Evolutionary conservation across 371 early-diverging fungal genomes (phyloP).

Genomic region (Basidiobolus meristosporus): DNA sequence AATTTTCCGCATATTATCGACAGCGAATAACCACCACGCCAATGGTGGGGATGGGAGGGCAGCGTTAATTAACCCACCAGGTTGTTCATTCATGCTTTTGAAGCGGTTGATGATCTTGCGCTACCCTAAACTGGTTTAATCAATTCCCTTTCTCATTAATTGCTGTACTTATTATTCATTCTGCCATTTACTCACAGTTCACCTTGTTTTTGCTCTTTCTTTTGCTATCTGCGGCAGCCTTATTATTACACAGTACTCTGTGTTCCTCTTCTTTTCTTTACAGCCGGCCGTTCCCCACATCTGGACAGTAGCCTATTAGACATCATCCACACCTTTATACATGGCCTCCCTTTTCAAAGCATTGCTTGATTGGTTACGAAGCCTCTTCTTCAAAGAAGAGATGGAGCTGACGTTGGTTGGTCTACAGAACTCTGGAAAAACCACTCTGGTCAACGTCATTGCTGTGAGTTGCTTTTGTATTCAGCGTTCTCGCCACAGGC

Average conservation of each 20-base stretch:
- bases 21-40: background rate
- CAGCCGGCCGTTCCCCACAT: too few species aligned
- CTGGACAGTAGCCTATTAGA: too few species aligned
- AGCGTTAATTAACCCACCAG: background rate
- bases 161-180: background rate
- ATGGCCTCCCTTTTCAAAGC: slow-evolving; percentile 1
- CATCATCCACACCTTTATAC: background rate
- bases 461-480: slow-evolving; percentile 41
- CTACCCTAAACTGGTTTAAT: background rate
- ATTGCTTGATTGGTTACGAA: slow-evolving; percentile 56
- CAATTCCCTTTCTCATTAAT: background rate
- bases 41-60: background rate
- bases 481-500: background rate
- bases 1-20: background rate
- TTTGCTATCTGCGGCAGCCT: too few species aligned
- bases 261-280: too few species aligned
- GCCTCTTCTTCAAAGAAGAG: slow-evolving; percentile 91
- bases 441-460: slow-evolving; percentile 92
- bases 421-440: slow-evolving; percentile 94
- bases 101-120: background rate
- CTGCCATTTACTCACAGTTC: too few species aligned
- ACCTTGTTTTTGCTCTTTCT: too few species aligned
- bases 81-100: background rate
- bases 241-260: too few species aligned
- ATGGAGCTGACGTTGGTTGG: slow-evolving; percentile 97